Conservation (phyloP, 73 alveolate genomes). For the Paramecium sonneborni region DNA sequence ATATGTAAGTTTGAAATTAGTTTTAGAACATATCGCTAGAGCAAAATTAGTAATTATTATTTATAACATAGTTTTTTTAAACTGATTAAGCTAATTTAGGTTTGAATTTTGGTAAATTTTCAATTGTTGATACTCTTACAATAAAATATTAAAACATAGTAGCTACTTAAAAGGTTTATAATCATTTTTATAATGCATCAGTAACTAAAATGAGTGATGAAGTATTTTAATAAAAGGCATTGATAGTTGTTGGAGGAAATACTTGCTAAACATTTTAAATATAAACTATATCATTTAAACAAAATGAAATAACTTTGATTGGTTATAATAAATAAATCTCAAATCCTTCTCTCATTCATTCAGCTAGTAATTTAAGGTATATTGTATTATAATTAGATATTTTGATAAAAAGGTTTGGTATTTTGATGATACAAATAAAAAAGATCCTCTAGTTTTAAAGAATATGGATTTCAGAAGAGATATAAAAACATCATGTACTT, state of each 20-base stretch:
- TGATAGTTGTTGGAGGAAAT: neutral
- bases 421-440: neutral
- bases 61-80: neutral
- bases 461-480: neutral
- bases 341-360: neutral
- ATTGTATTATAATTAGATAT: neutral
- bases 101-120: neutral
- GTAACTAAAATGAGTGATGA: neutral
- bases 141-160: neutral
- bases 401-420: neutral
- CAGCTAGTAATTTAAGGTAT: slow-evolving; percentile 28
- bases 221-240: neutral
- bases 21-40: neutral
- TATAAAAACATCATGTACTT: neutral
- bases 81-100: neutral
- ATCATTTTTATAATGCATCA: slow-evolving; percentile 19
- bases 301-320: neutral
- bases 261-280: neutral
- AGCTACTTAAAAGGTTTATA: neutral
- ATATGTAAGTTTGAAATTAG: neutral
- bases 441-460: neutral
- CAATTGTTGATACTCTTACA: neutral
- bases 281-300: neutral
- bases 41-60: neutral
- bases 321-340: neutral